Conservation (phyloP, 2,329 filamentous ascomycete species). For the Plectosphaerella plurivora region DNA sequence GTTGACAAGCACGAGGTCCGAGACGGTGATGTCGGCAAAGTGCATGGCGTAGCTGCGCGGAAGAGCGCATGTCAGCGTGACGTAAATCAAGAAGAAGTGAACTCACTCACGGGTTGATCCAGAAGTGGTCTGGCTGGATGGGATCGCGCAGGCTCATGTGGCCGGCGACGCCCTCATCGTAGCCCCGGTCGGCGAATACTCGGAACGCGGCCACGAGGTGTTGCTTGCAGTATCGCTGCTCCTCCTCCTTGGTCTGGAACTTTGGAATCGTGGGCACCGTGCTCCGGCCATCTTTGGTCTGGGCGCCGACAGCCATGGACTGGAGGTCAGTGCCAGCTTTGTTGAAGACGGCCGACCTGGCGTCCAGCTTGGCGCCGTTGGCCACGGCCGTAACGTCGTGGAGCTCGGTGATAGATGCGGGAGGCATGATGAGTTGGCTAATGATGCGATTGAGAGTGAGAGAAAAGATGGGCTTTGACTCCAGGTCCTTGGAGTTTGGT, state of each 20-base stretch:
- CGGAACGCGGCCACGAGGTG: constrained; percentile 50
- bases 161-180: constrained; percentile 57
- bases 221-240: constrained; percentile 48
- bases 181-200: constrained; percentile 52
- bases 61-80: not conserved
- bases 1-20: constrained; percentile 5
- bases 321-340: constrained; percentile 1
- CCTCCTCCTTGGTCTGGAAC: constrained; percentile 21
- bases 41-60: constrained; percentile 1
- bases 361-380: not conserved
- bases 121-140: constrained; percentile 54
- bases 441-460: not conserved
- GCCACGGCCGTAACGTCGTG: not conserved
- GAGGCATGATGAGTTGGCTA: not conserved
- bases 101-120: constrained; percentile 52
- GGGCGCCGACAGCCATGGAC: constrained; percentile 1
- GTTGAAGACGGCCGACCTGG: constrained; percentile 1
- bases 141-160: constrained; percentile 60
- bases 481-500: no score
- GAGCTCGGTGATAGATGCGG: not conserved
- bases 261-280: constrained; percentile 2
- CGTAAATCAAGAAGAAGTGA: no score
- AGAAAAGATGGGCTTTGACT: no score
- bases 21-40: constrained; percentile 4
- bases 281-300: constrained; percentile 1